phyloP scores from a whole-genome alignment of 2,329 filamentous ascomycete species.

The Diaporthe nobilis region DNA sequence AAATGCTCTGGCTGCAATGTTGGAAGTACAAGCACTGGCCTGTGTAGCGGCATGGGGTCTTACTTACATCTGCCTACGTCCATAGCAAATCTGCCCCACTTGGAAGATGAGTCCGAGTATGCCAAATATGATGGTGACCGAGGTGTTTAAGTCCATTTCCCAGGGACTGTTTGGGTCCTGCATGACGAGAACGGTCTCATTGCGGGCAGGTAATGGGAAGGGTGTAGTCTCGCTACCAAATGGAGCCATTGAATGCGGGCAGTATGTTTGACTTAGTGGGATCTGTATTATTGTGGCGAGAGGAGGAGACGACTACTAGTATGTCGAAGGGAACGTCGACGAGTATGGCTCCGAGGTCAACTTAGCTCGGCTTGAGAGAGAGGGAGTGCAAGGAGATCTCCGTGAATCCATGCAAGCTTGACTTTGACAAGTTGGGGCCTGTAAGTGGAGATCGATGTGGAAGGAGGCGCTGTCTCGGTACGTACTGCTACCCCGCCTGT shows the following conservation, averaged over 20 bases:
- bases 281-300: not conserved
- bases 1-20: not conserved
- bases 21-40: not conserved
- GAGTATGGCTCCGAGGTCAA: conserved; percentile 31
- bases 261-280: too few relatives aligned
- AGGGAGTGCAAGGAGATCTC: conserved; percentile 39
- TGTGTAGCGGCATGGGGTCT: not conserved
- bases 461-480: conserved; percentile 36
- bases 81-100: not conserved
- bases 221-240: not conserved
- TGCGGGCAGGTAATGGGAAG: not conserved
- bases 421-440: conserved; percentile 38
- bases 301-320: conserved; percentile 40
- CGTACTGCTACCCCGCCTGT: conserved; percentile 34
- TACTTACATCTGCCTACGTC: not conserved
- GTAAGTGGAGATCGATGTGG: conserved; percentile 40
- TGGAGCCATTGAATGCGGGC: not conserved
- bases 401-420: conserved; percentile 35
- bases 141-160: conserved; percentile 33
- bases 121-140: conserved; percentile 22
- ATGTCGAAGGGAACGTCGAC: conserved; percentile 34
- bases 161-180: conserved; percentile 4
- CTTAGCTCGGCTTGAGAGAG: conserved; percentile 28
- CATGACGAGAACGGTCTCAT: not conserved
- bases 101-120: not conserved